Percentiles rank a stretch among this genome's conserved stretches.
These are phyloP conservation scores for Tolypocladium paradoxum DNA, from an alignment of 2,329 filamentous ascomycete genomes.

Conservation along the genomic window DNA sequence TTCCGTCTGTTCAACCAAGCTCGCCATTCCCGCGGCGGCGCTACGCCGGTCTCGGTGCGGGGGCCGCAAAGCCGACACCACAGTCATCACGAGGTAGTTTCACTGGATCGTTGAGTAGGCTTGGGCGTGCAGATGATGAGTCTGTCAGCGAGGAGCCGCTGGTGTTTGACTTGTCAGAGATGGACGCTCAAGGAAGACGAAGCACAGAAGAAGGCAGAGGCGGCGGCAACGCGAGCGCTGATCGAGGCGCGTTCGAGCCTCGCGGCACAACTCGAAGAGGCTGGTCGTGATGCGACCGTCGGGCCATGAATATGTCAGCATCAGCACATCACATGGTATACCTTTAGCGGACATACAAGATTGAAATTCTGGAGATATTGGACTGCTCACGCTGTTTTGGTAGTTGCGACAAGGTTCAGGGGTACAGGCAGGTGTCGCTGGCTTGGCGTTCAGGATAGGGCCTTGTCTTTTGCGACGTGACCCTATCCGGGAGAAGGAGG, in stretches of 20 bases:
- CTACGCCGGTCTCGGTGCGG: constrained; percentile 30
- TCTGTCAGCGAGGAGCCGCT: constrained; percentile 57
- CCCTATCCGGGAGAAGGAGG: neutral
- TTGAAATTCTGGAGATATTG: neutral
- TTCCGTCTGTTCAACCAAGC: constrained; percentile 25
- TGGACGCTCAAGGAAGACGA: constrained; percentile 47
- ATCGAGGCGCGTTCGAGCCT: constrained; percentile 28
- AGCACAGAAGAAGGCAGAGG: constrained; percentile 45
- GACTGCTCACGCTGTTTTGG: neutral
- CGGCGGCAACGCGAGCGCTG: constrained; percentile 26
- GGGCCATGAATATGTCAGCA: neutral
- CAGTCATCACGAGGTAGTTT: constrained; percentile 36
- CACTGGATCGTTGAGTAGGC: constrained; percentile 26
- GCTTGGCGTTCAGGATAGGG: neutral
- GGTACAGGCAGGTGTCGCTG: neutral
- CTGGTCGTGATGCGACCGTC: constrained; percentile 17
- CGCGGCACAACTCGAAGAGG: constrained; percentile 24
- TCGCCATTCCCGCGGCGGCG: constrained; percentile 36
- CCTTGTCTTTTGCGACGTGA: neutral
- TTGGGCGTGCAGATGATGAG: constrained; percentile 31
- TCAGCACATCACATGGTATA: neutral
- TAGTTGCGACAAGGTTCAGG: neutral
- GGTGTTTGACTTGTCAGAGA: constrained; percentile 64
- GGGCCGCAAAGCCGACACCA: constrained; percentile 25
- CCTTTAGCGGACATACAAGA: neutral